Conservation (phyloP, 208 protist species). For the Crithidia bombi region DNA sequence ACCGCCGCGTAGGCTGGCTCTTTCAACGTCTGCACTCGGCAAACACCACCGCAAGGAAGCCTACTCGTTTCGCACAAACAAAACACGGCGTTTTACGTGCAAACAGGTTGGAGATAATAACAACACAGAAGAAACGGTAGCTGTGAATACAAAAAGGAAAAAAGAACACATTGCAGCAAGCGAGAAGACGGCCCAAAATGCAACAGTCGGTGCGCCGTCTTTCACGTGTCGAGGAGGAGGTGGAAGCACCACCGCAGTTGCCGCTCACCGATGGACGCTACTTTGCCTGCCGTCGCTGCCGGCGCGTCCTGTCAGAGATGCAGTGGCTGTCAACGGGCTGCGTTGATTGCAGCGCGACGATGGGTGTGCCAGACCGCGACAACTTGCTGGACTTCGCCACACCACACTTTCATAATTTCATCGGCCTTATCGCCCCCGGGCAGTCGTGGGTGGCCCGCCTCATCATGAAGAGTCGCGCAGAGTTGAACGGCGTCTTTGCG, state of each 20-base stretch:
- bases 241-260: constrained; percentile 75
- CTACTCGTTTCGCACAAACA: too few species aligned
- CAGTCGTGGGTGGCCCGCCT: constrained; percentile 87
- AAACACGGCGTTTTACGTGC: too few species aligned
- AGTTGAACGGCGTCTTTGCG: constrained; percentile 78
- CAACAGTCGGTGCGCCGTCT: constrained; percentile 8
- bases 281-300: constrained; percentile 81
- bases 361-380: constrained; percentile 54
- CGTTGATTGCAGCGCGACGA: constrained; percentile 63
- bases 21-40: too few species aligned
- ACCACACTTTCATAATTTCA: constrained; percentile 82
- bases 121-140: too few species aligned
- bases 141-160: background rate
- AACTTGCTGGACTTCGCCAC: constrained; percentile 77
- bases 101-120: too few species aligned
- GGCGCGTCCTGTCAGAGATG: constrained; percentile 69
- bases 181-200: background rate
- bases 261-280: constrained; percentile 72
- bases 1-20: too few species aligned
- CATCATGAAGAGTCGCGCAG: constrained; percentile 52
- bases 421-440: constrained; percentile 82
- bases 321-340: constrained; percentile 84
- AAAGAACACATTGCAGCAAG: background rate
- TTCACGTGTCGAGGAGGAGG: constrained; percentile 2
- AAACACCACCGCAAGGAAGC: too few species aligned